These are phyloP conservation scores for Boletus rubroflammeus DNA, from an alignment of 768 basidiomycete genomes.

Conservation along the genomic window DNA sequence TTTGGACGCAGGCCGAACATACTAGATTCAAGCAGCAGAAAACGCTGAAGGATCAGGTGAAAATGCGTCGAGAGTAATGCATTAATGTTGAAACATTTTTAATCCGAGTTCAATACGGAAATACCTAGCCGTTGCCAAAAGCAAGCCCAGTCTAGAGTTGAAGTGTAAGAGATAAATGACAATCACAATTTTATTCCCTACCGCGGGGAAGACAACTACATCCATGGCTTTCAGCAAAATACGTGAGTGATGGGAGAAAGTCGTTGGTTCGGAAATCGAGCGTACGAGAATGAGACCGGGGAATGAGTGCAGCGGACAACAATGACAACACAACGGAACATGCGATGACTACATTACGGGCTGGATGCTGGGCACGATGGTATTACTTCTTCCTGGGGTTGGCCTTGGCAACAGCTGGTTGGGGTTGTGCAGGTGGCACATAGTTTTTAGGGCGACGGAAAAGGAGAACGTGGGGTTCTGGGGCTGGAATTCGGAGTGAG, in stretches of 20 bases:
- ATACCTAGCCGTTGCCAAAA: background rate
- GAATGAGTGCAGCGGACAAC: conserved; percentile 19
- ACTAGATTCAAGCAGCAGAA: background rate
- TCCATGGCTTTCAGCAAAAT: conserved; percentile 5
- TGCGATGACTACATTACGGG: conserved; percentile 17
- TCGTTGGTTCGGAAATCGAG: conserved; percentile 6
- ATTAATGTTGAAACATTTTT: background rate
- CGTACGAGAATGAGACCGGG: conserved; percentile 11
- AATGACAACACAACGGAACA: conserved; percentile 20
- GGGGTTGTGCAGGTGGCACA: conserved; percentile 48
- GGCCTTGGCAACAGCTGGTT: conserved; percentile 34
- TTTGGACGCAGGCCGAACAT: background rate
- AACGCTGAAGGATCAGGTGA: background rate
- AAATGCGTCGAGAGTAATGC: background rate
- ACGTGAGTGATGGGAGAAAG: conserved; percentile 2
- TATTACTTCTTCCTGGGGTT: conserved; percentile 43
- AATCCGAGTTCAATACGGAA: background rate
- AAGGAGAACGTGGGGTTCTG: conserved; percentile 90
- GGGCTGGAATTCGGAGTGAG: conserved; percentile 47
- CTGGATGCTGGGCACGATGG: conserved; percentile 3
- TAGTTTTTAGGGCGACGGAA: conserved; percentile 81
- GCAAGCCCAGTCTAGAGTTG: conserved; percentile 6
- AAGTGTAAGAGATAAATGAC: conserved; percentile 4
- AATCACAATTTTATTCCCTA: conserved; percentile 11
- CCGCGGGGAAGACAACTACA: conserved; percentile 5